phyloP scores from a whole-genome alignment of 2,329 filamentous ascomycete species.

The Pseudogymnoascus sp. region DNA sequence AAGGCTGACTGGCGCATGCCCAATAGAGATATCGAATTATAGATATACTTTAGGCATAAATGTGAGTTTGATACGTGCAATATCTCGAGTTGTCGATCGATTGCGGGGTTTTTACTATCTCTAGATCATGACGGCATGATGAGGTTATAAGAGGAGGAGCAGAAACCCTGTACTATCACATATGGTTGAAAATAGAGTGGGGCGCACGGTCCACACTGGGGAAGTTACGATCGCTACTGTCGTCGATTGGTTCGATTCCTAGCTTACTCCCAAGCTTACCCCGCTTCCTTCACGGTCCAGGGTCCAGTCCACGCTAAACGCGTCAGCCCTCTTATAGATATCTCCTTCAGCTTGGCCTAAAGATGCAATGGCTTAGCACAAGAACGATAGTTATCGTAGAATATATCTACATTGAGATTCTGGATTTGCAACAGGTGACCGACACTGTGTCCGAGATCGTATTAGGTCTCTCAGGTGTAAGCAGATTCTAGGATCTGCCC shows the following conservation, averaged over 20 bases:
- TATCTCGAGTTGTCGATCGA: neutral
- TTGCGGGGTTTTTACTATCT: neutral
- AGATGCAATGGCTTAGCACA: neutral
- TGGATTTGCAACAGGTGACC: neutral
- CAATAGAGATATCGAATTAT: neutral
- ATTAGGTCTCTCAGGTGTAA: too few relatives aligned
- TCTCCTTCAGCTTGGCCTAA: neutral
- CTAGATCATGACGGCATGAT: neutral
- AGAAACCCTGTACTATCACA: neutral
- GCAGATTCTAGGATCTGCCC: neutral
- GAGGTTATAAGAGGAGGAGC: neutral
- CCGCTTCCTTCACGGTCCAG: neutral
- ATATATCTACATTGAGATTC: neutral
- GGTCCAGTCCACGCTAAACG: neutral
- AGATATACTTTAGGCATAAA: neutral
- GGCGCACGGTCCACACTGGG: neutral
- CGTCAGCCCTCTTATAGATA: neutral
- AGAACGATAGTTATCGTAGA: neutral
- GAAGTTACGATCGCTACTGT: neutral
- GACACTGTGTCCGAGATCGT: neutral
- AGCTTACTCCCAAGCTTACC: neutral
- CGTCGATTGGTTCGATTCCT: neutral
- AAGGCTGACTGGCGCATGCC: neutral
- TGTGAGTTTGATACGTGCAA: neutral
- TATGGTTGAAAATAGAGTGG: neutral